phyloP scores from a whole-genome alignment of 352 stramenopile genomes.

The Pythium aphanidermatum region DNA sequence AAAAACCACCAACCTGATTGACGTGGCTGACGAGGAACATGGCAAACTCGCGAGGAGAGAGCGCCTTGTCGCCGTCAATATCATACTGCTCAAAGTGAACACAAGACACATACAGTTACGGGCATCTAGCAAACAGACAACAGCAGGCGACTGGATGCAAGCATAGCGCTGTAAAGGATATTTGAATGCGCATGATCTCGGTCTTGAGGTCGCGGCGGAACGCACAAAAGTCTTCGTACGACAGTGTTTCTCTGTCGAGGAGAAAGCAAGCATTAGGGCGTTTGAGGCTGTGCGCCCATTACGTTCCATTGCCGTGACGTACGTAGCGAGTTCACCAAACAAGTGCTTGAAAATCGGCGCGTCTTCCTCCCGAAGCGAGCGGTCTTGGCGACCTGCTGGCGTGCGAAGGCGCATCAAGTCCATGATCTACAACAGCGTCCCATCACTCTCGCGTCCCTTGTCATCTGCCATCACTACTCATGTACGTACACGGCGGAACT shows the following conservation, averaged over 20 bases:
- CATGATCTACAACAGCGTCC: slow-evolving; percentile 60
- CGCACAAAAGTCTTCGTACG: slow-evolving; percentile 71
- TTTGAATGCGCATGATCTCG: slow-evolving; percentile 87
- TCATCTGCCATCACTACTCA: not conserved
- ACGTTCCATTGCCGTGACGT: slow-evolving; percentile 2
- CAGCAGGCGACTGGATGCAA: not conserved
- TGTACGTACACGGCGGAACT: slow-evolving; percentile 72
- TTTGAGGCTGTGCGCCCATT: not conserved
- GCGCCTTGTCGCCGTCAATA: slow-evolving; percentile 67
- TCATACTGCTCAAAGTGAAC: slow-evolving; percentile 88
- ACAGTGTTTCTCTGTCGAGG: slow-evolving; percentile 50
- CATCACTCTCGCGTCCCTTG: too few relatives aligned
- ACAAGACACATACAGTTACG: too few relatives aligned
- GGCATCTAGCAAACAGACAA: not conserved
- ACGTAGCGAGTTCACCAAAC: slow-evolving; percentile 77
- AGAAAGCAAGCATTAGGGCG: not conserved
- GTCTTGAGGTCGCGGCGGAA: slow-evolving; percentile 71
- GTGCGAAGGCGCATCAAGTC: slow-evolving; percentile 76
- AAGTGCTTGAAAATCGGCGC: slow-evolving; percentile 81
- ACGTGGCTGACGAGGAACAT: slow-evolving; percentile 87
- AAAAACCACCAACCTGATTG: slow-evolving; percentile 41
- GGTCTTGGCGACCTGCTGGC: slow-evolving; percentile 72
- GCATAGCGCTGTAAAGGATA: slow-evolving; percentile 47
- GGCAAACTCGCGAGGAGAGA: slow-evolving; percentile 78
- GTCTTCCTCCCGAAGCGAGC: slow-evolving; percentile 68